Base-by-base conservation (phyloP, 2,329 filamentous ascomycete species). In the Trichophyton verrucosum region DNA sequence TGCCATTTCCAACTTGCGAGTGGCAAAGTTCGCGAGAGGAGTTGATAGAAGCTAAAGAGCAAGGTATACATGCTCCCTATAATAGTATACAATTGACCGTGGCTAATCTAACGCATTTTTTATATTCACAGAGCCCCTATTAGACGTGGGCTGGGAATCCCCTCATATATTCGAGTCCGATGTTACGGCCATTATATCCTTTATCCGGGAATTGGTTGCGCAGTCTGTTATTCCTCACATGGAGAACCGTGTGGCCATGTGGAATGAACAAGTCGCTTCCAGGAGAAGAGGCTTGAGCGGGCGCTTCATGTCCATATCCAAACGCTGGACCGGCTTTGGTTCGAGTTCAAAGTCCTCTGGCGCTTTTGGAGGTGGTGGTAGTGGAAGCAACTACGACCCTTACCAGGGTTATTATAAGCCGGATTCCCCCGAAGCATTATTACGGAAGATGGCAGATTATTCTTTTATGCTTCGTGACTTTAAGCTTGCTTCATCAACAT, bases 191-290 rank as follows among this genome's bases (percentile, higher is more conserved):
- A 87, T 99, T 63, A 86, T 86, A 59, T 88, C 88, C 0, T 95
- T 99, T 71, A 84, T 97, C 62, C 86, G 94, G 36, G 95, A 99
- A 72, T 89, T 99, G 80, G 89, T 96, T 6, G 94, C 88, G 0
- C 92, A 97, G 71, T 97, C 92, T 1, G 85, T 99, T 59, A 81
- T 99, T 61, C 94, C 95, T 1, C 91, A 89, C 46, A 99, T 99
- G 95, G 94, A 99, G 74, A 87, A 92, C 61, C 86, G 88, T 65
- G 83, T 95, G 9, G 87, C 90, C 4, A 80, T 91, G 3, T 99
- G 94, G 95, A 99, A 99, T 69, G 94, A 99, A 68, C 92, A 97
- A 73, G 88, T 97, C 27, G 91, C 92, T 15, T 96, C 95, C 11
- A 83, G 89, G 62, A 82, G 95, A 61, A 86, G 90, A 69, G 95